Evolutionary conservation across 2,329 filamentous ascomycete genomes (phyloP), one percentile per base, ranked within the genome.

Genomic region (Pseudogymnoascus sp.): DNA sequence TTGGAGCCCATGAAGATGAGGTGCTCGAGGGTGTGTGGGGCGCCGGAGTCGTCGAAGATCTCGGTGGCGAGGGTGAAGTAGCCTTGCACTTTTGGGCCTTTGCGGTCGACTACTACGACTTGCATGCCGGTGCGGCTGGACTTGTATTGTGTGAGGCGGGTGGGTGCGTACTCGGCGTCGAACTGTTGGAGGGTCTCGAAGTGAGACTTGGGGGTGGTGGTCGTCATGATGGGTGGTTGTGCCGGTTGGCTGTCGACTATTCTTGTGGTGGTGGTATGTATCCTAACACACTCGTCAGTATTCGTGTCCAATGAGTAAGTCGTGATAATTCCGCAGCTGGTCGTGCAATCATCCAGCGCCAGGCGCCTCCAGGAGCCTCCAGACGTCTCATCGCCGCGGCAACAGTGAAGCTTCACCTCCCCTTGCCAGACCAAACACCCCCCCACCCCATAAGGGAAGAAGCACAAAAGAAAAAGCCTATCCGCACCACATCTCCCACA

Each of bases 51-150:
- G 77, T 99, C 94, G 70, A 96, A 89, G 69, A 99, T 97, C 76
- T 99, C 94, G 2, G 94, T 99, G 35, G 94, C 94, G 61, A 99
- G 82, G 35, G 92, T 89, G 75, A 99, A 99, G 76, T 95, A 96
- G 35, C 94, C 94, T 68, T 90, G 89, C 65, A 97, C 84, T 75
- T 97, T 97, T n/a, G 94, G 94, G 0, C 94, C 93, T 73, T 94
- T 86, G 68, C 92, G 88, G 73, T 97, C 90, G 68, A 95, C 91
- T 59, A 97, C 90, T 41, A 96, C 86, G 35, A 96, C 89, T 68
- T 92, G 88, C 91, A 99, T 94, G 60, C 94, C 94, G 65, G 93
- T 99, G 66, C 91, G 84, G 69, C 91, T 86, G 5, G 94, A 99
- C 71, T 95, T 91, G 89, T 99, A 99, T 74, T 97, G 92, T 21